Percentiles rank a stretch among this genome's conserved stretches.
Evolutionary conservation across 2,329 filamentous ascomycete genomes (phyloP).

Genomic region (Stagonosporopsis cucurbitacearum): DNA sequence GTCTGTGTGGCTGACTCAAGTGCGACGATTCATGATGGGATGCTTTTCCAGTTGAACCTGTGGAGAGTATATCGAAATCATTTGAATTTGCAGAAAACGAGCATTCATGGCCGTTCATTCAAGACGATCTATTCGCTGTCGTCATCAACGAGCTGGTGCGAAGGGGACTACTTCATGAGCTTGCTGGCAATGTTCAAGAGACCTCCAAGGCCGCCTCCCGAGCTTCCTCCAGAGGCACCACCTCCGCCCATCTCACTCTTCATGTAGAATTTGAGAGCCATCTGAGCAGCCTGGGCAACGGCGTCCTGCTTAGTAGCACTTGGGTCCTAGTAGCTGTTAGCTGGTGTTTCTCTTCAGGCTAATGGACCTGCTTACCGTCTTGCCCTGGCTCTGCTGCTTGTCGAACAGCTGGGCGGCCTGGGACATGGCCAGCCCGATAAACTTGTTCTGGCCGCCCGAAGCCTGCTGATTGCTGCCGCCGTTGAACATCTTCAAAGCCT

Average conservation of each 20-base stretch:
- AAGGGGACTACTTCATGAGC: slow-evolving; percentile 56
- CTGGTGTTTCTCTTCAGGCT: slow-evolving; percentile 50
- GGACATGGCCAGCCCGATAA: slow-evolving; percentile 85
- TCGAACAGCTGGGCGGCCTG: slow-evolving; percentile 82
- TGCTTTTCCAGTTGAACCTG: no score
- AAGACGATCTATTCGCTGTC: not conserved
- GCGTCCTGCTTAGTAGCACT: slow-evolving; percentile 80
- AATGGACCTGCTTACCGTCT: slow-evolving; percentile 53
- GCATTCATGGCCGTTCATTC: not conserved
- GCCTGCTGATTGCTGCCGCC: slow-evolving; percentile 55
- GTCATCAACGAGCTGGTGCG: not conserved
- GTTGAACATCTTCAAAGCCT: slow-evolving; percentile 81
- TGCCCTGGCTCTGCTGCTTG: slow-evolving; percentile 63
- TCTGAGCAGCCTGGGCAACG: slow-evolving; percentile 79
- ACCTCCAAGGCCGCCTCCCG: slow-evolving; percentile 55
- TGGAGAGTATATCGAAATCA: not conserved
- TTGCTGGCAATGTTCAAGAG: slow-evolving; percentile 67
- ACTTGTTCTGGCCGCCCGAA: slow-evolving; percentile 71
- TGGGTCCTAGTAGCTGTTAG: slow-evolving; percentile 43
- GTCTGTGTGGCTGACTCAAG: no score
- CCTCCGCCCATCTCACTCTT: slow-evolving; percentile 68
- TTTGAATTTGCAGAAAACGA: no score
- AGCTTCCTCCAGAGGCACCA: slow-evolving; percentile 50
- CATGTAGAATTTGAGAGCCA: slow-evolving; percentile 90
- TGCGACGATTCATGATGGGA: no score